These are phyloP conservation scores for Pouteria glomerata DNA, from an alignment of 148 eudicot species.

Conservation along the genomic window DNA sequence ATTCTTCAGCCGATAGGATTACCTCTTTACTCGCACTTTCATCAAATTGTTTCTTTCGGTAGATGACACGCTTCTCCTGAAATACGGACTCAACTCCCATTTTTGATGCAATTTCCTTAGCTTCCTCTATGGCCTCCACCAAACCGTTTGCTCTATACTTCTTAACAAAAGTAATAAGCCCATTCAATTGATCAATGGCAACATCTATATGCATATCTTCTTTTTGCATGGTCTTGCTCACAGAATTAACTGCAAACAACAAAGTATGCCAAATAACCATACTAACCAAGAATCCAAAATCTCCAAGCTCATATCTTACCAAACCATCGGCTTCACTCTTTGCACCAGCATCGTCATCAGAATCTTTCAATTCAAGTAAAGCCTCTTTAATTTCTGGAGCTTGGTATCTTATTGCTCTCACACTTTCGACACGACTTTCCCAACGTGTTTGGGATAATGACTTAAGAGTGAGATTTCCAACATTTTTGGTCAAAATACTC, in stretches of 20 bases:
- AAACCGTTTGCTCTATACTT: not conserved
- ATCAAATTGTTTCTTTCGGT: not conserved
- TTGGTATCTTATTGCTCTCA: too few species aligned
- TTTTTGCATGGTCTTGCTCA: not conserved
- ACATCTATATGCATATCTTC: not conserved
- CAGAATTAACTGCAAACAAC: not conserved
- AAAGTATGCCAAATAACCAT: not conserved
- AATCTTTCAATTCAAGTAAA: not conserved
- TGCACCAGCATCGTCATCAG: not conserved
- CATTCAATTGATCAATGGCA: not conserved
- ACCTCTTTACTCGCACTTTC: not conserved
- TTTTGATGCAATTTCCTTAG: not conserved
- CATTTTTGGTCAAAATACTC: not conserved
- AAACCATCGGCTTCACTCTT: not conserved
- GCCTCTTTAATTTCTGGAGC: not conserved
- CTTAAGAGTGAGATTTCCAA: not conserved
- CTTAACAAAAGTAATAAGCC: not conserved
- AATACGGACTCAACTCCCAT: not conserved
- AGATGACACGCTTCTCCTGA: not conserved
- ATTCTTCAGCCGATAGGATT: not conserved
- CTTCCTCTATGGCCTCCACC: not conserved
- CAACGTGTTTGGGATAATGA: constrained; percentile 8
- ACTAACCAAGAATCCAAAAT: not conserved
- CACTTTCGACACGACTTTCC: not conserved
- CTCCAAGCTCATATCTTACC: not conserved